Evolutionary conservation across 495 filamentous ascomycete genomes (phyloP).

Genomic region (Penicillium diatomitis): DNA sequence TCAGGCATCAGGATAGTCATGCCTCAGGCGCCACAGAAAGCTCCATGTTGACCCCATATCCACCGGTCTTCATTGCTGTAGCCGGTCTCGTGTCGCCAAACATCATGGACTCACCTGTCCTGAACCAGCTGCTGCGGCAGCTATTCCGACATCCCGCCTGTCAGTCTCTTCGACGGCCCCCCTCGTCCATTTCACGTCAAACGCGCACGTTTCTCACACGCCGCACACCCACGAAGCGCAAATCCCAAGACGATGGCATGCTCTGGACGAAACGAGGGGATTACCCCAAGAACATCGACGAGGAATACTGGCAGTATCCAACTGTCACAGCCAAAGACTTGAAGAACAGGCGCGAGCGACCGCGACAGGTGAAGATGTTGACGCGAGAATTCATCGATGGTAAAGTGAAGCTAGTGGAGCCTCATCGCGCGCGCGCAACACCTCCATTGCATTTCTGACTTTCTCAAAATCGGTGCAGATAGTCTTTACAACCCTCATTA

Average conservation of each 20-base stretch:
- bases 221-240: constrained; percentile 22
- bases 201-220: constrained; percentile 36
- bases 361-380: constrained; percentile 88
- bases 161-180: constrained; percentile 41
- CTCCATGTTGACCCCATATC: constrained; percentile 1
- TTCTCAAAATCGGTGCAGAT: constrained; percentile 42
- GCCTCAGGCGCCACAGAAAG: constrained; percentile 10
- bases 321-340: constrained; percentile 75
- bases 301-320: constrained; percentile 73
- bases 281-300: constrained; percentile 62
- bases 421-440: not conserved
- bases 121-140: constrained; percentile 71
- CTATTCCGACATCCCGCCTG: constrained; percentile 66
- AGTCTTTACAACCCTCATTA: constrained; percentile 95
- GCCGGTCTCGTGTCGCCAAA: not conserved
- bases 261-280: constrained; percentile 75
- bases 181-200: constrained; percentile 22
- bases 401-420: constrained; percentile 24
- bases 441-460: constrained; percentile 3
- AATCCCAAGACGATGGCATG: constrained; percentile 21
- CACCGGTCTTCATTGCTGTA: not conserved
- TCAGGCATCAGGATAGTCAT: constrained; percentile 13
- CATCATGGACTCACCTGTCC: constrained; percentile 73
- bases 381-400: constrained; percentile 96
- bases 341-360: constrained; percentile 60